Evolutionary conservation across 208 protist species (phyloP).

Genomic region (Histomonas meleagridis): DNA sequence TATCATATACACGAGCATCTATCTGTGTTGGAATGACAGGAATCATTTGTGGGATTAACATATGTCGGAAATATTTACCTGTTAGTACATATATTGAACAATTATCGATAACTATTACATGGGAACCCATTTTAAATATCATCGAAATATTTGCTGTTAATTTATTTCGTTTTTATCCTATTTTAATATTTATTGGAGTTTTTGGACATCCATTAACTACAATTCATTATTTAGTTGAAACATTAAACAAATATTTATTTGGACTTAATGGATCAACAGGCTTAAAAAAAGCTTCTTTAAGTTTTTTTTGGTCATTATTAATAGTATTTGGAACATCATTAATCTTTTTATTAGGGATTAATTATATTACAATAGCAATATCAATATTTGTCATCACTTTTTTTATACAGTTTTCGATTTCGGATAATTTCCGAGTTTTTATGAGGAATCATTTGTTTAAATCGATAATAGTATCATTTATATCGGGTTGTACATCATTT

Average conservation of each 20-base stretch:
- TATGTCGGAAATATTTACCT: background rate
- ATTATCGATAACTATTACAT: background rate
- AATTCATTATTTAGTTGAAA: background rate
- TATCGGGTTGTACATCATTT: background rate
- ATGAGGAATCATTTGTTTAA: background rate
- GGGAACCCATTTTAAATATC: background rate
- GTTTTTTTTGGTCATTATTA: background rate
- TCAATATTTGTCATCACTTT: background rate
- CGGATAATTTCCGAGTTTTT: background rate
- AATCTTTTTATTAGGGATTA: background rate
- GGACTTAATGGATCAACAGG: background rate
- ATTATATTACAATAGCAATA: background rate
- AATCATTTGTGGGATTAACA: background rate
- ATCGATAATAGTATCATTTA: background rate
- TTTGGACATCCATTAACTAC: slow-evolving; percentile 17
- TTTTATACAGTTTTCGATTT: slow-evolving; percentile 27
- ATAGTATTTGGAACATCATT: background rate
- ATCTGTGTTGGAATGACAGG: background rate
- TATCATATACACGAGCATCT: background rate
- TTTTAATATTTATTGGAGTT: background rate
- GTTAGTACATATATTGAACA: background rate
- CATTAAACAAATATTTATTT: background rate
- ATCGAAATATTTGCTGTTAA: background rate
- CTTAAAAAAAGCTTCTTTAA: background rate
- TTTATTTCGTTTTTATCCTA: background rate